Percentiles rank a stretch among this genome's conserved stretches.
Conservation (phyloP, 768 basidiomycete genomes). For the Holtermannia corniformis region DNA sequence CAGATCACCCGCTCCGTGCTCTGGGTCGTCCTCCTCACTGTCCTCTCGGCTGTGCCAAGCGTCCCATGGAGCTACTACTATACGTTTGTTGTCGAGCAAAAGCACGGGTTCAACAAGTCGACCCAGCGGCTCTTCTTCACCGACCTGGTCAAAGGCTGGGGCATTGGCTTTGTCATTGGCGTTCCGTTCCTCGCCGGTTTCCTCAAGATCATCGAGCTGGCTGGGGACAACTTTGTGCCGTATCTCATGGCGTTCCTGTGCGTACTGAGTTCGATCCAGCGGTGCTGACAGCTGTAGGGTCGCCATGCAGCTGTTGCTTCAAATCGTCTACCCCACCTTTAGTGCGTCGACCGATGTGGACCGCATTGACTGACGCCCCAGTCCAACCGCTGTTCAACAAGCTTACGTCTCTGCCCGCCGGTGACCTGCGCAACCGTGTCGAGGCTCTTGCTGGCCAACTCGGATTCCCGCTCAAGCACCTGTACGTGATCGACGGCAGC, state of each 20-base stretch:
- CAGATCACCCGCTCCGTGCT: conserved; percentile 77
- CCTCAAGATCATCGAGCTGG: conserved; percentile 83
- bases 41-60: conserved; percentile 57
- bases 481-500: conserved; percentile 95
- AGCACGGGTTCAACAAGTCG: conserved; percentile 95
- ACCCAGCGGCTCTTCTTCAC: conserved; percentile 63
- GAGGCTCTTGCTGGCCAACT: conserved; percentile 69
- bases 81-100: conserved; percentile 89
- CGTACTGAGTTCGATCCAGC: conserved; percentile 31
- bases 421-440: conserved; percentile 67
- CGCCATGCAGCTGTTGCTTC: conserved; percentile 72
- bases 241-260: conserved; percentile 91
- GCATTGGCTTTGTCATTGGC: conserved; percentile 60
- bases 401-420: conserved; percentile 69
- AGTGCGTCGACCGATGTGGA: conserved; percentile 12
- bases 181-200: conserved; percentile 79
- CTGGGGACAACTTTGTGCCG: conserved; percentile 82
- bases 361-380: conserved; percentile 43
- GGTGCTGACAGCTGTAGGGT: conserved; percentile 47
- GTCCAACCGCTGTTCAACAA: conserved; percentile 96
- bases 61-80: conserved; percentile 72
- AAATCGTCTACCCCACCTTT: conserved; percentile 39
- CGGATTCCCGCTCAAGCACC: conserved; percentile 83
- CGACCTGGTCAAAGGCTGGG: conserved; percentile 74
- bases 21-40: conserved; percentile 56